Base-by-base conservation (phyloP, 805 yeast species). In the Diddensiella caesifluorescens region DNA sequence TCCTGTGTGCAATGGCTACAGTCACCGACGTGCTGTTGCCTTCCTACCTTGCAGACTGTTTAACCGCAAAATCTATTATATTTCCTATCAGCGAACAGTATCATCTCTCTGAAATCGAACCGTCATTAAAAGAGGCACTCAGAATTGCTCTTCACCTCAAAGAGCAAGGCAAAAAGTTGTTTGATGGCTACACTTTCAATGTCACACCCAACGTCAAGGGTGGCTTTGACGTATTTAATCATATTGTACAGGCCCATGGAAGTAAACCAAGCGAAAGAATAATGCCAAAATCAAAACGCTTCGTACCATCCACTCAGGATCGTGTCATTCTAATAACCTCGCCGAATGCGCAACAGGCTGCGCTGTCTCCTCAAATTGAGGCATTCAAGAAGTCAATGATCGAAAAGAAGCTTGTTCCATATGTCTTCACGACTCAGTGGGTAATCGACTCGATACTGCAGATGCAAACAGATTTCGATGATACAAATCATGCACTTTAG, bases 1-100 rank as follows among this genome's bases (percentile, higher is more conserved):
- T 90, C 54, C 68, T 90, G 41, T 73, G 74, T 32, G 77, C 88
- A 16, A 63, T 88, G 38, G 75, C 87, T 39, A 68, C 68, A 31
- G 77, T 69, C 1, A 48, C 49, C 20, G 43, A 45, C 5, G 51
- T 59, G 20, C 55, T 61, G 40, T 48, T 25, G 21, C 55, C 53
- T 20, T 49, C 22, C 6, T 65, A 52, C 56, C 45, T 55, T 18
- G 47, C 39, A 28, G 58, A 47, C 33, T 53, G 55, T 30, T 45
- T 49, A 30, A 38, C 18, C 25, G 46, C 42, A n/a, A 56, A 41
- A 23, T 37, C 26, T 21, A 40, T 31, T 13, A 39, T 43, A 25
- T 38, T 26, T 30, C 50, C 50, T 9, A 52, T 50, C 19, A 48
- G 55, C 1, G 53, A 46, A 19, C 36, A 48, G 26, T 66, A 47